Evolutionary conservation across 2,329 filamentous ascomycete genomes (phyloP).

Genomic region (Ophiostoma populinum): DNA sequence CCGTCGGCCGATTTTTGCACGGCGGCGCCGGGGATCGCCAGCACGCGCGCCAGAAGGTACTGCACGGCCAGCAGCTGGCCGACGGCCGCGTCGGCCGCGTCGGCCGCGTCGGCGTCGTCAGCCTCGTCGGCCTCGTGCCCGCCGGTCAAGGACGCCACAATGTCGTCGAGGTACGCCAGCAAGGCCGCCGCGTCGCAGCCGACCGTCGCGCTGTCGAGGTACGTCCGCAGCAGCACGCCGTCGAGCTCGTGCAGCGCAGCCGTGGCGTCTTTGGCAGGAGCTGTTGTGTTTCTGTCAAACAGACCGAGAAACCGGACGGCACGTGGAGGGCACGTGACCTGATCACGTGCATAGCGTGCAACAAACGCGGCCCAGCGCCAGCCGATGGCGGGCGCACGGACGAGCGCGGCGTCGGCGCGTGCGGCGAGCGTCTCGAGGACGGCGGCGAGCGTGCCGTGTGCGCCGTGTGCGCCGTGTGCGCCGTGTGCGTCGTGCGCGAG

Average conservation of each 20-base stretch:
- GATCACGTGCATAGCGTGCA: constrained; percentile 19
- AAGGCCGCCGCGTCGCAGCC: constrained; percentile 15
- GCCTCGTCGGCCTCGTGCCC: background rate
- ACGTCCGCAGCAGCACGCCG: constrained; percentile 14
- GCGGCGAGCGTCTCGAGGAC: constrained; percentile 8
- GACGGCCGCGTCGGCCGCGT: constrained; percentile 14
- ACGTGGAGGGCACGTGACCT: constrained; percentile 16
- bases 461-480: too few relatives aligned
- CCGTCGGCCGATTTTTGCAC: constrained; percentile 2
- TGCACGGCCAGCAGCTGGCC: constrained; percentile 28
- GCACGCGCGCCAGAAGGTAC: constrained; percentile 23
- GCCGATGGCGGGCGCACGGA: constrained; percentile 14
- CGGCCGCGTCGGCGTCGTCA: background rate
- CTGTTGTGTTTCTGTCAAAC: constrained; percentile 4
- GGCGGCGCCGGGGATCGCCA: constrained; percentile 8
- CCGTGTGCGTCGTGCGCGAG: background rate
- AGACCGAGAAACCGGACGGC: constrained; percentile 18
- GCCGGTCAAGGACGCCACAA: background rate
- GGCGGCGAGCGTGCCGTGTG: constrained; percentile 1
- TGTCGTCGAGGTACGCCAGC: constrained; percentile 21
- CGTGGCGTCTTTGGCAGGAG: background rate
- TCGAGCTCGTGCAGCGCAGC: constrained; percentile 16
- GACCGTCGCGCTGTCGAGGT: constrained; percentile 15
- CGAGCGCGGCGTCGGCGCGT: constrained; percentile 11
- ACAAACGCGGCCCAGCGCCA: constrained; percentile 31